Conservation (phyloP, 129 eudicot genomes). For the Silybum marianum region DNA sequence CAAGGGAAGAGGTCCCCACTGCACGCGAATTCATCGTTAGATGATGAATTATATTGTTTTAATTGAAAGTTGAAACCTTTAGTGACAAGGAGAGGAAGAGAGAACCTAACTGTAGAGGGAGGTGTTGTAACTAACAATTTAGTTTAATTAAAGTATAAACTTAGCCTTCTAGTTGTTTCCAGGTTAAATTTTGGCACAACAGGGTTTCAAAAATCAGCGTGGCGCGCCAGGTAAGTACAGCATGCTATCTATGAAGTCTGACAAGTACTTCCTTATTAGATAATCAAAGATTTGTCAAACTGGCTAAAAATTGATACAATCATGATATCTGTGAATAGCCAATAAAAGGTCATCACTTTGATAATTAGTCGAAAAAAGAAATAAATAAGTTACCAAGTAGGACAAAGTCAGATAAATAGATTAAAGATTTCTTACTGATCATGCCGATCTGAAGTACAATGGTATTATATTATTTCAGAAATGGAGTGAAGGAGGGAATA, state of each 20-base stretch:
- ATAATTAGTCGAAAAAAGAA: background rate
- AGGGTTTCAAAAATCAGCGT: background rate
- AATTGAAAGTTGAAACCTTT: background rate
- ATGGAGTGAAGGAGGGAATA: conserved; percentile 4
- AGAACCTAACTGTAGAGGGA: background rate
- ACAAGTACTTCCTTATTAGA: background rate
- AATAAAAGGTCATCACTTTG: conserved; percentile 1
- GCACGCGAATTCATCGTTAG: background rate
- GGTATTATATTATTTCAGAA: background rate
- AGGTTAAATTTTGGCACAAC: background rate
- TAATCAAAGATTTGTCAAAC: background rate
- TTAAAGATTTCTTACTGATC: background rate
- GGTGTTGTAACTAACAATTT: background rate
- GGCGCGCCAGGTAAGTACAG: background rate
- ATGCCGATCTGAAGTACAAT: conserved; percentile 3
- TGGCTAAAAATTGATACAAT: background rate
- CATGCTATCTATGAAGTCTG: background rate
- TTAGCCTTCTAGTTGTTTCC: background rate
- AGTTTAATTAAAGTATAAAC: background rate
- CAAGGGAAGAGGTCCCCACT: background rate
- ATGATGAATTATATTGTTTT: background rate
- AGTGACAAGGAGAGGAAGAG: background rate
- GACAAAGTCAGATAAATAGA: conserved; percentile 5
- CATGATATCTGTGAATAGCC: background rate
- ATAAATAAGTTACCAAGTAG: conserved; percentile 7